These are phyloP conservation scores for Coemansia sp. DNA, from an alignment of 192 early-diverging fungal species.

Conservation along the genomic window DNA sequence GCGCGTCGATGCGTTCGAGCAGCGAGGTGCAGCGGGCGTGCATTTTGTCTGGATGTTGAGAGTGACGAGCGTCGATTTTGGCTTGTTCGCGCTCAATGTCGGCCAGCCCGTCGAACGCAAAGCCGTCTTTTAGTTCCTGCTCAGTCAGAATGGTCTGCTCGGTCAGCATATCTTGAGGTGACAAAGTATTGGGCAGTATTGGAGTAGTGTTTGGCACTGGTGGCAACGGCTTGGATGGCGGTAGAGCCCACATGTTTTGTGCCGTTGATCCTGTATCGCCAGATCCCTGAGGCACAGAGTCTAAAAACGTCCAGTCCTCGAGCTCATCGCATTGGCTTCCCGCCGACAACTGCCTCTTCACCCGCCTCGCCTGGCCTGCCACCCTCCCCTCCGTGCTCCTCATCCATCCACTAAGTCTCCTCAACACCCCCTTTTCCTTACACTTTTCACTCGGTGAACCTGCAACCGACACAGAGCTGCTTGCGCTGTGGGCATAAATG, in stretches of 20 bases:
- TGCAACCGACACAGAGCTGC: background rate
- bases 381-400: slow-evolving; percentile 16
- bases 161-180: too few relatives aligned
- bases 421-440: slow-evolving; percentile 13
- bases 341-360: slow-evolving; percentile 5
- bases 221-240: background rate
- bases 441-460: background rate
- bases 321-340: slow-evolving; percentile 4
- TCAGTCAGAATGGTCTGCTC: too few relatives aligned
- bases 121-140: slow-evolving; percentile 11
- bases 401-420: slow-evolving; percentile 48
- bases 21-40: slow-evolving; percentile 30
- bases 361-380: slow-evolving; percentile 19
- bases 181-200: too few relatives aligned
- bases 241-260: background rate
- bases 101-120: slow-evolving; percentile 43
- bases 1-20: slow-evolving; percentile 33
- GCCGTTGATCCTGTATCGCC: background rate
- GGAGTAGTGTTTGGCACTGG: background rate
- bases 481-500: background rate
- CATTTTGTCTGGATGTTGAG: background rate
- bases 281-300: background rate
- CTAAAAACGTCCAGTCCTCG: slow-evolving; percentile 50
- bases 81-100: slow-evolving; percentile 43
- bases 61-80: slow-evolving; percentile 7